Evolutionary conservation across 176 grass and related monocot genomes (phyloP).

Genomic region (Triticum timopheevii): DNA sequence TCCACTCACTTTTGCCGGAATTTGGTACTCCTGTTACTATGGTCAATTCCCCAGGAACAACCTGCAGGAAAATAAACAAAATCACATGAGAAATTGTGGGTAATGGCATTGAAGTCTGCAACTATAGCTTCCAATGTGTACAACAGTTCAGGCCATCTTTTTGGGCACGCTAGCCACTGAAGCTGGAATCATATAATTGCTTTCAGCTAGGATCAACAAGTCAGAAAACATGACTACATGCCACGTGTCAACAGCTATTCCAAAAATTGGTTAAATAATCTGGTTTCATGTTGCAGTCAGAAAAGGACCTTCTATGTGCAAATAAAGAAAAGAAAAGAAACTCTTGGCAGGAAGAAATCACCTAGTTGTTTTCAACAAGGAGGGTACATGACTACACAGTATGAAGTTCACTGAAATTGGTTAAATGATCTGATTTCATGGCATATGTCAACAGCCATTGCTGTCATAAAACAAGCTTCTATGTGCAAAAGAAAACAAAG

Average conservation of each 20-base stretch:
- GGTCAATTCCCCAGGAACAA: slow-evolving; percentile 86
- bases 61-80: slow-evolving; percentile 48
- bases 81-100: background rate
- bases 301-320: background rate
- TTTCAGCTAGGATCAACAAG: background rate
- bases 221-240: background rate
- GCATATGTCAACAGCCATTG: background rate
- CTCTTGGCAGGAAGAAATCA: background rate
- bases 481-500: background rate
- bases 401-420: background rate
- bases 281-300: background rate
- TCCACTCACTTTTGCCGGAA: slow-evolving; percentile 99
- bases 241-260: background rate
- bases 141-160: slow-evolving; percentile 22
- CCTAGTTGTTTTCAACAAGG: background rate
- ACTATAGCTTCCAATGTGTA: background rate
- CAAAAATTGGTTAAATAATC: background rate
- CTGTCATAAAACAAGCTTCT: background rate
- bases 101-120: slow-evolving; percentile 2
- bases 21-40: slow-evolving; percentile 94
- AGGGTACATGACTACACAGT: background rate
- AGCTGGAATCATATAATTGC: slow-evolving; percentile 1
- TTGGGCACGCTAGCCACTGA: background rate
- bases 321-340: background rate
- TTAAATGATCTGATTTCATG: background rate